Evolutionary conservation across 495 filamentous ascomycete genomes (phyloP).

Genomic region (Pyrenopolyporus hunteri): DNA sequence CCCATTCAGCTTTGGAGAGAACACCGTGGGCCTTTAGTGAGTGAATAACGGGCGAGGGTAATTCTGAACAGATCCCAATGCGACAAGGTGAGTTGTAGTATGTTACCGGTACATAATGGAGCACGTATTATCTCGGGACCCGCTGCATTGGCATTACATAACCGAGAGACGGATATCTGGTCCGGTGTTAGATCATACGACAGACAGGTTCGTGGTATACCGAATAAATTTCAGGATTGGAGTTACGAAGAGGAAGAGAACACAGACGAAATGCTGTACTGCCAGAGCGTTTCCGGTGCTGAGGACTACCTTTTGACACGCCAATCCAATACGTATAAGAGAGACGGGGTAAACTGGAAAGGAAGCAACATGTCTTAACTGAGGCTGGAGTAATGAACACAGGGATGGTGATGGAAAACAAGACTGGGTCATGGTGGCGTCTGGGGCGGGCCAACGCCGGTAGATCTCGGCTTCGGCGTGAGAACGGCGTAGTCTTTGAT

Average conservation of each 20-base stretch:
- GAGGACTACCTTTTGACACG: conserved; percentile 22
- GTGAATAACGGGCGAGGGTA: not conserved
- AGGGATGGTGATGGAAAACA: conserved; percentile 19
- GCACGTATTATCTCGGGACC: conserved; percentile 17
- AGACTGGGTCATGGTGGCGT: conserved; percentile 30
- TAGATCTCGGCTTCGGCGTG: conserved; percentile 19
- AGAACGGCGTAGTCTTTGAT: not conserved
- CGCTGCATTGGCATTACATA: conserved; percentile 29
- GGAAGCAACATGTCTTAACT: conserved; percentile 35
- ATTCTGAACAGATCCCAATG: conserved; percentile 1
- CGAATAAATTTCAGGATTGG: conserved; percentile 23
- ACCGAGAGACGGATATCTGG: conserved; percentile 14
- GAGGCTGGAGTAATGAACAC: conserved; percentile 18
- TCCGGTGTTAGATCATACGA: conserved; percentile 31
- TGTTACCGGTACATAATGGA: conserved; percentile 16
- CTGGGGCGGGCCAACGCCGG: conserved; percentile 29
- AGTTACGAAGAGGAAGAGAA: conserved; percentile 16
- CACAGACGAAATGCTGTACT: conserved; percentile 21
- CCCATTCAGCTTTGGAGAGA: not conserved
- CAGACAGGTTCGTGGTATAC: conserved; percentile 16
- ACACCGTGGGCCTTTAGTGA: not conserved
- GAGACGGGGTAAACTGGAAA: conserved; percentile 1
- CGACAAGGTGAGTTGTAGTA: conserved; percentile 6
- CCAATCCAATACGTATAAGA: conserved; percentile 16
- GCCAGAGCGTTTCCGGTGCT: conserved; percentile 7